Evolutionary conservation across 805 yeast species (phyloP).

Genomic region (Cyberlindnera euphorbiae): DNA sequence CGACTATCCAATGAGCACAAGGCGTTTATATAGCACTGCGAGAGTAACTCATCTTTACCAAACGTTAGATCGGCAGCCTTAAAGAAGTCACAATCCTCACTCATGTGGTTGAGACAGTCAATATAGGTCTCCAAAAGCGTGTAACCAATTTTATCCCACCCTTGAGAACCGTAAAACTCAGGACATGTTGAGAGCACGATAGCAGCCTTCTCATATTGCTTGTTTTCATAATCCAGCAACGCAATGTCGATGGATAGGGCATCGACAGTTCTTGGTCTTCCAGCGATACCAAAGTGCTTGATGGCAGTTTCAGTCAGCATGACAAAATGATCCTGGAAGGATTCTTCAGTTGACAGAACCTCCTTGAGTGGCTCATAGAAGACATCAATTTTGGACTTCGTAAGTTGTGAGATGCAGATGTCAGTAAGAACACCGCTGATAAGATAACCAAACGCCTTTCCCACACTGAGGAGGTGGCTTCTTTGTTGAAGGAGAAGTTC

Average conservation of each 20-base stretch:
- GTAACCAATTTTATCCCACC: conserved; percentile 73
- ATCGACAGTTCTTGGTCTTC: conserved; percentile 62
- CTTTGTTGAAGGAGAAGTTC: conserved; percentile 46
- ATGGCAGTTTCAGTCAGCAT: conserved; percentile 53
- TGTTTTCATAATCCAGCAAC: conserved; percentile 52
- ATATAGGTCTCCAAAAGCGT: conserved; percentile 62
- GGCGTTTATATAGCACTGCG: conserved; percentile 6
- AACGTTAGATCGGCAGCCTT: not conserved
- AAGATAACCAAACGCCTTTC: conserved; percentile 25
- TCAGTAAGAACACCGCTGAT: conserved; percentile 30
- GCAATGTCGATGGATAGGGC: conserved; percentile 78
- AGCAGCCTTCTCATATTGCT: conserved; percentile 56
- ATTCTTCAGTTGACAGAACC: conserved; percentile 28
- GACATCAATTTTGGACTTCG: conserved; percentile 5
- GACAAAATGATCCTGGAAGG: conserved; percentile 41
- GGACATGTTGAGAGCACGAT: conserved; percentile 64
- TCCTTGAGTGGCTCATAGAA: conserved; percentile 15
- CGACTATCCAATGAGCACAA: conserved; percentile 4
- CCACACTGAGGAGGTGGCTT: conserved; percentile 35
- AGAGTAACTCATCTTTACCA: conserved; percentile 2
- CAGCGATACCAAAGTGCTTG: conserved; percentile 44
- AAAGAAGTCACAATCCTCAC: conserved; percentile 24
- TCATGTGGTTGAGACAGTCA: conserved; percentile 53
- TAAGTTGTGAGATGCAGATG: too few relatives aligned
- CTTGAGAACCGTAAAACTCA: conserved; percentile 57